phyloP scores from a whole-genome alignment of 139 green algal genomes.

The Chlamydomonas sp. region DNA sequence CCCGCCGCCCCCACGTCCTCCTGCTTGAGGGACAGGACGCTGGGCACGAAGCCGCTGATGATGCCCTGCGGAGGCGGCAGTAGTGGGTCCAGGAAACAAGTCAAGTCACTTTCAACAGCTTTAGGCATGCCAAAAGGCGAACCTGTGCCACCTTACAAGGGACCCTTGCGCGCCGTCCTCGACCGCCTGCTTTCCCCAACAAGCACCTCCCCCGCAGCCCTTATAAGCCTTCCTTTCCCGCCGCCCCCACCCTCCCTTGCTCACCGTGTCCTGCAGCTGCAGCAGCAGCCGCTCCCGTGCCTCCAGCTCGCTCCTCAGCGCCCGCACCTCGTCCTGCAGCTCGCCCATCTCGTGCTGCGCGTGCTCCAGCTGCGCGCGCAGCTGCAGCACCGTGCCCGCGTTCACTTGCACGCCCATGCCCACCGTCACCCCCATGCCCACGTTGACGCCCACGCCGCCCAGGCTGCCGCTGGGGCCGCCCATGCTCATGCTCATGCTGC shows the following conservation, averaged over 20 bases:
- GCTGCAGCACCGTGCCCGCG: too few species aligned
- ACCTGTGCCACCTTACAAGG: too few species aligned
- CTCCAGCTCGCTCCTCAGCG: conserved; percentile 24
- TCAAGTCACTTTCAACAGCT: too few species aligned
- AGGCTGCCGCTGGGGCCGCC: too few species aligned
- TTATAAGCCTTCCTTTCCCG: background rate
- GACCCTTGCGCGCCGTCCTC: too few species aligned
- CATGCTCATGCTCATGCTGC: background rate
- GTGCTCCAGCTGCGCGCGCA: background rate
- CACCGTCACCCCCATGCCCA: too few species aligned
- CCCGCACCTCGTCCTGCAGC: conserved; percentile 9
- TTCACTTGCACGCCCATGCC: too few species aligned
- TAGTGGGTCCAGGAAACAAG: too few species aligned
- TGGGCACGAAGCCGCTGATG: conserved; percentile 39
- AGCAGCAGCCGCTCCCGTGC: conserved; percentile 38
- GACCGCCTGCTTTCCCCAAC: background rate
- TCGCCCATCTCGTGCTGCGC: conserved; percentile 20
- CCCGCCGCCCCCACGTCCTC: background rate
- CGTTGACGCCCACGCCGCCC: background rate
- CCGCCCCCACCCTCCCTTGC: background rate
- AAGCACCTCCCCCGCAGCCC: too few species aligned
- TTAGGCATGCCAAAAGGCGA: too few species aligned
- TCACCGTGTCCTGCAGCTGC: conserved; percentile 38
- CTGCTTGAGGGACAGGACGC: background rate
- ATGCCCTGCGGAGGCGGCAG: conserved; percentile 12